Conservation (phyloP, 2,329 filamentous ascomycete genomes). For the Dothistroma septosporum region DNA sequence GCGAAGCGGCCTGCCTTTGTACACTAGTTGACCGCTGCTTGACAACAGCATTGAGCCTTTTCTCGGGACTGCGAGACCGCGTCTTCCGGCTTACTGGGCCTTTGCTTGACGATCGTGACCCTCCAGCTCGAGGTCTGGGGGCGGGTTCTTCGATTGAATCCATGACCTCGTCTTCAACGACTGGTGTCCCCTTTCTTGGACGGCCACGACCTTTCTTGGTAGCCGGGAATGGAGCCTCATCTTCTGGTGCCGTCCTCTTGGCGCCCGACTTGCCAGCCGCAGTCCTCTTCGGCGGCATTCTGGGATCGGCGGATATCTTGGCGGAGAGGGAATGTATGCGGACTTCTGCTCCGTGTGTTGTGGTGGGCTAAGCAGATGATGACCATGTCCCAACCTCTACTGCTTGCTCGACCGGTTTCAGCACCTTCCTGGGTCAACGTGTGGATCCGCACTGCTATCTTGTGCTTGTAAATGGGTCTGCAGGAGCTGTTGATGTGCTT, state of each 20-base stretch:
- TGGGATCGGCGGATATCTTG: not conserved
- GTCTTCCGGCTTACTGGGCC: not conserved
- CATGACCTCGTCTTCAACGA: not conserved
- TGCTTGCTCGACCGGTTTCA: not conserved
- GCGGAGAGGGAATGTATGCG: constrained; percentile 1
- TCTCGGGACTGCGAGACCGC: not conserved
- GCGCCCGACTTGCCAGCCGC: not conserved
- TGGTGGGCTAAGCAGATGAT: not conserved
- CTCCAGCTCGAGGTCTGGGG: not conserved
- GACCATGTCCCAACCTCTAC: not conserved
- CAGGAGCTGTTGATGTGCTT: not conserved
- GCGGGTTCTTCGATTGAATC: not conserved
- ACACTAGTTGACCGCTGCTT: not conserved
- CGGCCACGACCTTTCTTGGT: not conserved
- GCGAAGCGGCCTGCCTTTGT: not conserved
- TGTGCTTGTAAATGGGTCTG: not conserved
- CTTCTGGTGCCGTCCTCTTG: not conserved
- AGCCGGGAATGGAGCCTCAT: not conserved
- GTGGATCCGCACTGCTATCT: constrained; percentile 8
- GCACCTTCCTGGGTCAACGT: constrained; percentile 9
- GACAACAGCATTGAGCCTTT: not conserved
- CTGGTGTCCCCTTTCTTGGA: not conserved
- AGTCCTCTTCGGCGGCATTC: not conserved
- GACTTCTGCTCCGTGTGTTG: constrained; percentile 1
- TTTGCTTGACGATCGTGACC: not conserved